These are phyloP conservation scores for Parastagonospora avenae DNA, from an alignment of 2,329 filamentous ascomycete species.

Conservation along the genomic window DNA sequence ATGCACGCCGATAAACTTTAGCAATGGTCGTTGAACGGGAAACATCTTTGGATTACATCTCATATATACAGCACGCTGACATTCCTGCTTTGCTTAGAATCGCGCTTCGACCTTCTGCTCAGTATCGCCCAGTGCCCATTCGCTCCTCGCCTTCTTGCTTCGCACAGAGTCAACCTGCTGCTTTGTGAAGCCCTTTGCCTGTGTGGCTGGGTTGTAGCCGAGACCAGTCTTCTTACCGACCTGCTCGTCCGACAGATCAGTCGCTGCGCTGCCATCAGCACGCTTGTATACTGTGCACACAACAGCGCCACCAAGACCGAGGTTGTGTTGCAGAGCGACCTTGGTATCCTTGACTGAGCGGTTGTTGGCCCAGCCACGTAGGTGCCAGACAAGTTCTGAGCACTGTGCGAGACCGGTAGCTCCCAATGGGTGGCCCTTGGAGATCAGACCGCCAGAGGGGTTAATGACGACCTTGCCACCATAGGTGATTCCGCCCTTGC, in stretches of 20 bases:
- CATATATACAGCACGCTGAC: not conserved
- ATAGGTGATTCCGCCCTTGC: conserved; percentile 87
- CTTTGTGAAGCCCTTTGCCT: conserved; percentile 85
- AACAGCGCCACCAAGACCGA: conserved; percentile 87
- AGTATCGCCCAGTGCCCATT: conserved; percentile 80
- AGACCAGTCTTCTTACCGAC: conserved; percentile 71
- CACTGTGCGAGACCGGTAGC: conserved; percentile 96
- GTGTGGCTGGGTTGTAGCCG: conserved; percentile 90
- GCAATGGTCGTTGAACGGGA: not conserved
- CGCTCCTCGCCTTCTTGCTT: conserved; percentile 68
- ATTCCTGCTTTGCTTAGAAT: conserved; percentile 53
- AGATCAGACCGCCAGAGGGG: conserved; percentile 91
- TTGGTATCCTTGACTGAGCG: conserved; percentile 70
- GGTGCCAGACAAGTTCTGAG: conserved; percentile 92
- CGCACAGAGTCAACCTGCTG: conserved; percentile 72
- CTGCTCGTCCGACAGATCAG: conserved; percentile 63
- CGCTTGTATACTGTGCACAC: conserved; percentile 90
- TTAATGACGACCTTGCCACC: conserved; percentile 84
- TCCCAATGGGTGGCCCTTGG: conserved; percentile 92
- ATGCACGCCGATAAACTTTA: not conserved
- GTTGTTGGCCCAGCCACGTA: conserved; percentile 96
- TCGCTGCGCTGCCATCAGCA: conserved; percentile 72
- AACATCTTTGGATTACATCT: not conserved
- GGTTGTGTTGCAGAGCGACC: conserved; percentile 86
- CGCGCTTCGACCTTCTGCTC: conserved; percentile 74